phyloP scores from a whole-genome alignment of 306 rosid species.

The Cicer pinnatifidum region DNA sequence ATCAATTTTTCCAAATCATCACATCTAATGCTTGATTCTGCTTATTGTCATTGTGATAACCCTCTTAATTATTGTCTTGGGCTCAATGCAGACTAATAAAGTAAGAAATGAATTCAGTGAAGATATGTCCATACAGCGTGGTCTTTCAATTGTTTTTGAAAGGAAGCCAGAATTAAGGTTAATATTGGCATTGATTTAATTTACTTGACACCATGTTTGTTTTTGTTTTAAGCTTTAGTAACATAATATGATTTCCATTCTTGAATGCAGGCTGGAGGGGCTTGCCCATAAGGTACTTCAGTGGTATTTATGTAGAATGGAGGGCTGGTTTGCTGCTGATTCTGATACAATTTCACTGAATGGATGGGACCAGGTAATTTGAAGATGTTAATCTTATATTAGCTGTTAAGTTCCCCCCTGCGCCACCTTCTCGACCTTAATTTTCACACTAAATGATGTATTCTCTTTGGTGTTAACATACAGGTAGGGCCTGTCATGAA shows the following conservation, averaged over 20 bases:
- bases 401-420: conserved; percentile 29
- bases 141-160: conserved; percentile 76
- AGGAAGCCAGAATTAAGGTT: conserved; percentile 83
- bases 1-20: neutral
- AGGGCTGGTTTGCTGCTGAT: conserved; percentile 98
- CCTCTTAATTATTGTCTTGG: conserved; percentile 41
- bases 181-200: neutral
- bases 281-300: conserved; percentile 83
- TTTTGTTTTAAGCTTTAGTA: neutral
- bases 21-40: conserved; percentile 19
- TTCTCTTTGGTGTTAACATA: conserved; percentile 56
- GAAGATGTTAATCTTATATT: neutral
- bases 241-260: conserved; percentile 12
- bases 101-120: conserved; percentile 64
- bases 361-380: conserved; percentile 85
- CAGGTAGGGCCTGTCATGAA: conserved; percentile 56
- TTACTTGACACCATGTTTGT: neutral
- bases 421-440: neutral
- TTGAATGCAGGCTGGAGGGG: conserved; percentile 61
- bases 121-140: conserved; percentile 76
- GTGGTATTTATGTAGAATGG: conserved; percentile 96
- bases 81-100: conserved; percentile 65
- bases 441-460: conserved; percentile 44
- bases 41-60: conserved; percentile 11
- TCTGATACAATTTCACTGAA: conserved; percentile 85